These are phyloP conservation scores for Ogataea pignaliae DNA, from an alignment of 805 yeast genomes.

Conservation along the genomic window DNA sequence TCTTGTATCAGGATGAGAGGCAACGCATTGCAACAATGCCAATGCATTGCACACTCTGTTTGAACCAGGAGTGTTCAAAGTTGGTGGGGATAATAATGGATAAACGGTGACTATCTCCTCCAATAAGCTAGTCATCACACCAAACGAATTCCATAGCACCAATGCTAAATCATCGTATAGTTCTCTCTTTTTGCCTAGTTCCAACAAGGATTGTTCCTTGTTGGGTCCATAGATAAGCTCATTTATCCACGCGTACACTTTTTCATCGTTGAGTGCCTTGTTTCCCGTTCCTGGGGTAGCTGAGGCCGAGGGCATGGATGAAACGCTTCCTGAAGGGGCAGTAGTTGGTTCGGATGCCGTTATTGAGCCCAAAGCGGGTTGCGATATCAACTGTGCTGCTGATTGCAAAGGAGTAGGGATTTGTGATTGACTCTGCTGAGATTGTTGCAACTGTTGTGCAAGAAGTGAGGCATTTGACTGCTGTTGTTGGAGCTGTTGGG, in stretches of 20 bases:
- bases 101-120: constrained; percentile 90
- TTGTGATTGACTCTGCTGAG: constrained; percentile 8
- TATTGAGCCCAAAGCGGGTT: background rate
- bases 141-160: constrained; percentile 93
- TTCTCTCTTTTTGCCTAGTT: constrained; percentile 90
- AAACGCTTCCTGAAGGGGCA: background rate
- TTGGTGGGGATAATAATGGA: constrained; percentile 85
- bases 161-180: constrained; percentile 91
- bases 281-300: constrained; percentile 6
- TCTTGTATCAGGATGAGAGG: constrained; percentile 90
- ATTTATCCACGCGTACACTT: constrained; percentile 84
- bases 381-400: background rate
- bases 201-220: constrained; percentile 88
- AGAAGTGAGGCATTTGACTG: constrained; percentile 17
- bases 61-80: constrained; percentile 76
- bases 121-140: constrained; percentile 87
- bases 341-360: background rate
- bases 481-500: constrained; percentile 22
- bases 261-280: constrained; percentile 64
- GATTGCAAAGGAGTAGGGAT: constrained; percentile 8
- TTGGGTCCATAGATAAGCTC: constrained; percentile 88
- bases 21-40: constrained; percentile 93
- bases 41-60: constrained; percentile 94
- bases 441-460: constrained; percentile 23
- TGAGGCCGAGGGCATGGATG: constrained; percentile 2